Evolutionary conservation across 805 yeast genomes (phyloP).

Genomic region (Isabelozyma heimii): DNA sequence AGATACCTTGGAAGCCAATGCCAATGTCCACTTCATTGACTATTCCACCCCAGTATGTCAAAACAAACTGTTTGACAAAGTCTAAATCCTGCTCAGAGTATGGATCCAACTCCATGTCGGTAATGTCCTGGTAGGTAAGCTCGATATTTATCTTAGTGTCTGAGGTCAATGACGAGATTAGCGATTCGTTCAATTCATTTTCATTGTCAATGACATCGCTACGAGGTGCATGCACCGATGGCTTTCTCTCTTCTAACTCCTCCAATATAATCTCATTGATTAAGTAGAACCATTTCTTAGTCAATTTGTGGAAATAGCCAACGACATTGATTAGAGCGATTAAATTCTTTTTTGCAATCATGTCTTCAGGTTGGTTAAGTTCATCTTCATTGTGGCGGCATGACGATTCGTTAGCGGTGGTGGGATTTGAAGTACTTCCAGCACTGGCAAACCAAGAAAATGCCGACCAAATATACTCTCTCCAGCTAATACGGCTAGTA

Average conservation of each 20-base stretch:
- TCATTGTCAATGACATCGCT: conserved; percentile 1
- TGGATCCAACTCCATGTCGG: conserved; percentile 43
- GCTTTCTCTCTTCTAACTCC: conserved; percentile 14
- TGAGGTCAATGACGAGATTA: background rate
- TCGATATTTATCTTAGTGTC: conserved; percentile 18
- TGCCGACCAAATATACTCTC: conserved; percentile 63
- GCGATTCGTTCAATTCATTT: background rate
- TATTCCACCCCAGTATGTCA: conserved; percentile 28
- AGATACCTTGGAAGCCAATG: conserved; percentile 27
- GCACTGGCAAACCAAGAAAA: conserved; percentile 88
- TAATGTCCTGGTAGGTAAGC: conserved; percentile 39
- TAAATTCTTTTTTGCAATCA: conserved; percentile 4
- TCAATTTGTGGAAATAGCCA: conserved; percentile 38
- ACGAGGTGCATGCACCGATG: background rate
- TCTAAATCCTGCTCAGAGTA: conserved; percentile 35
- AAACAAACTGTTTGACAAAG: conserved; percentile 34
- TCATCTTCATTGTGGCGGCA: background rate
- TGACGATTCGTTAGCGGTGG: background rate
- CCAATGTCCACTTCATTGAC: conserved; percentile 32
- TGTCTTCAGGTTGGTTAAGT: background rate
- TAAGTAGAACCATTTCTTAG: conserved; percentile 34
- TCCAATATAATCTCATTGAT: conserved; percentile 35
- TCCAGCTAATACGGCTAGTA: conserved; percentile 52
- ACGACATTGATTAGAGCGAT: conserved; percentile 23
- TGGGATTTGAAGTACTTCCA: conserved; percentile 41